Conservation (phyloP, 257 asterid genomes). For the Coffea eugenioides region DNA sequence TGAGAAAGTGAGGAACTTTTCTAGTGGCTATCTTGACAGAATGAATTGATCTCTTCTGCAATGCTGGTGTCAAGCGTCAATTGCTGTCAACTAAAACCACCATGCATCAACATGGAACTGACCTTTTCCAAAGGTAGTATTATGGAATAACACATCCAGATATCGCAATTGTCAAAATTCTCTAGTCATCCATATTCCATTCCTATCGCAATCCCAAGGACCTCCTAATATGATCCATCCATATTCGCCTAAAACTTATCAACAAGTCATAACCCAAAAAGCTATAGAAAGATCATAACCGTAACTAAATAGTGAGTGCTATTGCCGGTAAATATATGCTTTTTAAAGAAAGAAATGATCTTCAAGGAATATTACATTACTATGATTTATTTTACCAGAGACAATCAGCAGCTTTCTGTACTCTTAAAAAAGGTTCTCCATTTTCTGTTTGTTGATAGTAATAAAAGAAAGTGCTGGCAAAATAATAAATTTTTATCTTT, state of each 20-base stretch:
- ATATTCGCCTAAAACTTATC: neutral
- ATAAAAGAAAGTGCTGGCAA: neutral
- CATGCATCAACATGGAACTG: neutral
- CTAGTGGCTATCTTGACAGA: slow-evolving; percentile 2
- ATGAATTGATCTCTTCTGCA: neutral
- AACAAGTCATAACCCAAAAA: neutral
- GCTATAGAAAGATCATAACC: neutral
- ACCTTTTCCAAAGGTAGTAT: neutral
- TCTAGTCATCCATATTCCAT: slow-evolving; percentile 10
- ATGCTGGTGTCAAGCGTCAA: neutral
- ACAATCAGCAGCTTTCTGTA: neutral
- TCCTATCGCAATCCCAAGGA: neutral
- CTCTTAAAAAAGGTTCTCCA: neutral
- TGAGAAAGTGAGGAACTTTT: neutral
- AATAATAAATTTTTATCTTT: neutral
- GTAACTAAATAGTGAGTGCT: neutral
- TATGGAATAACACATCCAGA: neutral
- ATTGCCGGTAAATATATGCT: neutral
- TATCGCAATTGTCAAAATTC: slow-evolving; percentile 9
- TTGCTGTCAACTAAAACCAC: neutral
- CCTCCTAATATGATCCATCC: slow-evolving; percentile 9
- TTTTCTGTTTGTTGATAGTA: neutral
- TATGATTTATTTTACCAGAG: no score
- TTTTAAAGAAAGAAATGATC: neutral
- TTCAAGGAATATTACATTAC: neutral